phyloP scores from a whole-genome alignment of 73 alveolate genomes.

The Symbiodinium natans region DNA sequence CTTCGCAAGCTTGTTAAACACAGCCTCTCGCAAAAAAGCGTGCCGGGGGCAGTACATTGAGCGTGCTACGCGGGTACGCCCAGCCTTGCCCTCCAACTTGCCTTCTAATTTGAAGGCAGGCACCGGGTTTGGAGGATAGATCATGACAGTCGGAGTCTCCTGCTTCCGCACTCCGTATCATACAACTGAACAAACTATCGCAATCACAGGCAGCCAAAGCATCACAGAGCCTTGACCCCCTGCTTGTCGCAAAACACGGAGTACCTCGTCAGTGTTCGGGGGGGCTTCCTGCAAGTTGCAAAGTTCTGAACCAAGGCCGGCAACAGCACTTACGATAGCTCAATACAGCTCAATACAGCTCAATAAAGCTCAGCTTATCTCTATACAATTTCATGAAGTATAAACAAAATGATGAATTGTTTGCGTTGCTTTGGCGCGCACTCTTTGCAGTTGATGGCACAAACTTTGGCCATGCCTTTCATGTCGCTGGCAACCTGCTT shows the following conservation, averaged over 20 bases:
- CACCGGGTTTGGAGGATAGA: conserved; percentile 80
- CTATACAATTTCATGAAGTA: background rate
- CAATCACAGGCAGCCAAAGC: no score
- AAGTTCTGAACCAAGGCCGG: no score
- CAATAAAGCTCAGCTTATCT: no score
- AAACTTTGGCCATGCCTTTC: conserved; percentile 91
- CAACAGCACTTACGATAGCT: no score
- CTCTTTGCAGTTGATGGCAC: conserved; percentile 87
- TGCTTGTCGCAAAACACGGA: conserved; percentile 85
- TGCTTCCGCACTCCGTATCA: background rate
- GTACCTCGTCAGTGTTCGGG: conserved; percentile 43
- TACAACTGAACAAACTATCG: no score
- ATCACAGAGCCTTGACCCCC: conserved; percentile 34
- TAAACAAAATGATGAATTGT: background rate
- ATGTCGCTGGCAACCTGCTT: conserved; percentile 47
- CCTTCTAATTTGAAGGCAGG: conserved; percentile 83
- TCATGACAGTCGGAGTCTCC: conserved; percentile 89
- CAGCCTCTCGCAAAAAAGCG: background rate
- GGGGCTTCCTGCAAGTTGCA: no score
- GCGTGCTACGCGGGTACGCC: no score
- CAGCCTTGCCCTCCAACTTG: conserved; percentile 84
- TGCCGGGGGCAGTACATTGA: no score
- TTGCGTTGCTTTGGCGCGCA: background rate
- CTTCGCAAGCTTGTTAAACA: conserved; percentile 62
- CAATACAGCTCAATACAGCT: background rate